Evolutionary conservation across 2,329 filamentous ascomycete genomes (phyloP).

Genomic region (Didymella keratinophila): DNA sequence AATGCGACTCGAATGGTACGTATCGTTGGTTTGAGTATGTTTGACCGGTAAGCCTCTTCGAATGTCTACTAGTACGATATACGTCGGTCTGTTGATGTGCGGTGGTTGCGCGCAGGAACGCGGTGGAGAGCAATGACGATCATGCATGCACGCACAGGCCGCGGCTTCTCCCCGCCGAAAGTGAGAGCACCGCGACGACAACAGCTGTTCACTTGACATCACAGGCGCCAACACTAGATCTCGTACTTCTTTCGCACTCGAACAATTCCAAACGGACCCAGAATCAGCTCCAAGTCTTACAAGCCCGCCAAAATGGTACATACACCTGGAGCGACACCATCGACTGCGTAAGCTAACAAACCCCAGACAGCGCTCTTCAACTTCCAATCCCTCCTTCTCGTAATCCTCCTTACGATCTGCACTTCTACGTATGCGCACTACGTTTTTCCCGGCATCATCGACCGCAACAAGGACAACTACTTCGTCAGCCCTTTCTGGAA

Average conservation of each 20-base stretch:
- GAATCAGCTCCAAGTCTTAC: background rate
- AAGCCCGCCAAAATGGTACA: slow-evolving; percentile 25
- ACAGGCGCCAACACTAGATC: background rate
- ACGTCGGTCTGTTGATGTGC: background rate
- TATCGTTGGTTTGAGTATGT: background rate
- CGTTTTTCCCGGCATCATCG: slow-evolving; percentile 87
- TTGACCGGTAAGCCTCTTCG: background rate
- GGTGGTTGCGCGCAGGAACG: slow-evolving; percentile 8
- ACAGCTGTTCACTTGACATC: slow-evolving; percentile 15
- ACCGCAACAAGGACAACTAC: slow-evolving; percentile 86
- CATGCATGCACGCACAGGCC: slow-evolving; percentile 24
- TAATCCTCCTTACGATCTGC: slow-evolving; percentile 94
- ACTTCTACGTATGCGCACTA: slow-evolving; percentile 94
- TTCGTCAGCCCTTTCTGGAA: slow-evolving; percentile 94
- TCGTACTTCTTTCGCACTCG: background rate
- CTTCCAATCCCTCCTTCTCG: slow-evolving; percentile 94
- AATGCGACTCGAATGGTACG: background rate
- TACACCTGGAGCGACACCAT: too few relatives aligned
- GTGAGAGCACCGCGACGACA: slow-evolving; percentile 16
- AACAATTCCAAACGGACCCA: background rate
- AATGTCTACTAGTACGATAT: background rate
- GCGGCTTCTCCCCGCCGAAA: slow-evolving; percentile 19
- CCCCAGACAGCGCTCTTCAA: slow-evolving; percentile 93
- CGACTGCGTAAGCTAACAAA: too few relatives aligned
- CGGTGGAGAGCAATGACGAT: slow-evolving; percentile 21